These are phyloP conservation scores for Nymphaea thermarum DNA, from an alignment of 164 flowering plant species.

Conservation along the genomic window DNA sequence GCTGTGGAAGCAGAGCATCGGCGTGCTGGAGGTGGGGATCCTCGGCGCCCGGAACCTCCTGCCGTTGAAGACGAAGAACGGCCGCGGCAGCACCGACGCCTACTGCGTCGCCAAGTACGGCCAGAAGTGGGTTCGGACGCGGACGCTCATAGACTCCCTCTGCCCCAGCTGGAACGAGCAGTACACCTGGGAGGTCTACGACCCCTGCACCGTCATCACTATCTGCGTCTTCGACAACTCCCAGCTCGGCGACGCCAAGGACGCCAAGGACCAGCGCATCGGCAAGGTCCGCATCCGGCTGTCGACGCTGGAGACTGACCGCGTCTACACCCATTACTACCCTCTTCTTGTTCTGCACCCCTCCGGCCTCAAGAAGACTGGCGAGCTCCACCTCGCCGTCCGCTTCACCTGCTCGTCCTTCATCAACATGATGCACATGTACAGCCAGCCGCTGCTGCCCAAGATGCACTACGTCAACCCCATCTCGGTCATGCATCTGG, in stretches of 20 bases:
- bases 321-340: slow-evolving; percentile 57
- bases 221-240: slow-evolving; percentile 67
- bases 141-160: slow-evolving; percentile 54
- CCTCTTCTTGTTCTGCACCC: slow-evolving; percentile 45
- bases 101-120: slow-evolving; percentile 88
- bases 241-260: slow-evolving; percentile 39
- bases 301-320: slow-evolving; percentile 58
- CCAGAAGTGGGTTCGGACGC: slow-evolving; percentile 77
- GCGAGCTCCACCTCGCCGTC: slow-evolving; percentile 66
- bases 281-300: slow-evolving; percentile 76
- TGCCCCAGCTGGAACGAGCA: slow-evolving; percentile 79
- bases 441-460: slow-evolving; percentile 66
- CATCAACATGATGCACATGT: slow-evolving; percentile 66
- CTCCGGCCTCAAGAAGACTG: slow-evolving; percentile 54
- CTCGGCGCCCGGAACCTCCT: slow-evolving; percentile 45
- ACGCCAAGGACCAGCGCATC: slow-evolving; percentile 43
- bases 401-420: slow-evolving; percentile 71
- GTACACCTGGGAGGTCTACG: slow-evolving; percentile 82
- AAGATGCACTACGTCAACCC: slow-evolving; percentile 77
- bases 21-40: slow-evolving; percentile 69
- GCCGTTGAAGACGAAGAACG: slow-evolving; percentile 48
- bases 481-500: slow-evolving; percentile 41
- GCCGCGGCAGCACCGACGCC: slow-evolving; percentile 44
- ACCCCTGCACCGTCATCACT: slow-evolving; percentile 84
- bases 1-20: slow-evolving; percentile 43